phyloP scores from a whole-genome alignment of 139 green algal species.

The Picochlorum sp. region DNA sequence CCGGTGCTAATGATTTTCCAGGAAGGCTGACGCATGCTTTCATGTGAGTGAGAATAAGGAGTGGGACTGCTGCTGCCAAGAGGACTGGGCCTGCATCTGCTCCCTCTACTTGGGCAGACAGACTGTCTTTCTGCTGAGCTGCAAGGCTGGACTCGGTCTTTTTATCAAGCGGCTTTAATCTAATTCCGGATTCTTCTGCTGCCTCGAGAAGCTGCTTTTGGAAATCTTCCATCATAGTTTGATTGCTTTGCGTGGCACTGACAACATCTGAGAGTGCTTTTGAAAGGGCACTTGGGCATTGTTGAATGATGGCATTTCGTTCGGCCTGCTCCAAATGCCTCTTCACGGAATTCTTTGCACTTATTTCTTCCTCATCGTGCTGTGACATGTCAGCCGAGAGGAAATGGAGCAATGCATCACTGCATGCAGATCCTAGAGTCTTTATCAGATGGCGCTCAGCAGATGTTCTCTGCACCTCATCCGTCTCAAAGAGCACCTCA shows the following conservation, averaged over 20 bases:
- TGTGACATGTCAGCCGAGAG: constrained; percentile 15
- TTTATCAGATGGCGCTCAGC: constrained; percentile 61
- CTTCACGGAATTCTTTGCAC: constrained; percentile 13
- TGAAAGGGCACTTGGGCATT: too few species aligned
- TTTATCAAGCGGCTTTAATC: constrained; percentile 61
- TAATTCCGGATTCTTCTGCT: constrained; percentile 46
- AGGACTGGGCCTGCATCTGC: constrained; percentile 43
- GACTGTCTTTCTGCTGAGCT: constrained; percentile 14
- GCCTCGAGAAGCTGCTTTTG: constrained; percentile 33
- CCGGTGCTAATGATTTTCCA: constrained; percentile 40
- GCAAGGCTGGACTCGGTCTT: constrained; percentile 53
- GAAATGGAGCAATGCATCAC: constrained; percentile 55
- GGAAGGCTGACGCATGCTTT: constrained; percentile 38
- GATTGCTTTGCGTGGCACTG: background rate
- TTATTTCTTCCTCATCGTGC: background rate
- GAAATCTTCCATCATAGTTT: constrained; percentile 13
- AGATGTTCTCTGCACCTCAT: constrained; percentile 26
- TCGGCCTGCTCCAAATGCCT: background rate
- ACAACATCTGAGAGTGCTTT: too few species aligned
- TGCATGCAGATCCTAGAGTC: constrained; percentile 31
- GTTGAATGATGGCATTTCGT: constrained; percentile 3
- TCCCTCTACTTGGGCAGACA: constrained; percentile 22
- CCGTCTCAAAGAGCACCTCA: constrained; percentile 29
- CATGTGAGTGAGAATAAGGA: constrained; percentile 44
- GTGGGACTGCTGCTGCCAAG: constrained; percentile 57